phyloP scores from a whole-genome alignment of 257 asterid genomes.

The Solanum clarkiae region DNA sequence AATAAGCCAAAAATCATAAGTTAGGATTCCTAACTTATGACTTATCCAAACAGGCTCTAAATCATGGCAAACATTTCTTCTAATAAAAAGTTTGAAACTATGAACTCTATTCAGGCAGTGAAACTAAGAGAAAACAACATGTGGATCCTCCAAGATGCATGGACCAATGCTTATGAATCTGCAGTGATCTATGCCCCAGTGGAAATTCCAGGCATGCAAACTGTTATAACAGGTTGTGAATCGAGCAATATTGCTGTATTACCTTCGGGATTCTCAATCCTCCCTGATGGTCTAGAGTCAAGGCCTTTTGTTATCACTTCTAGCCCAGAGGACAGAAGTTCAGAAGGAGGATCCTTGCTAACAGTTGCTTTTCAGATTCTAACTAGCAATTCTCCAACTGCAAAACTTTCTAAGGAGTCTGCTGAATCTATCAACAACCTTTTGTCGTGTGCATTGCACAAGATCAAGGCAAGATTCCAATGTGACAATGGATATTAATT shows the following conservation, averaged over 20 bases:
- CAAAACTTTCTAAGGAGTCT: slow-evolving; percentile 37
- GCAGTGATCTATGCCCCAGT: slow-evolving; percentile 61
- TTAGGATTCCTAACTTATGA: too few species aligned
- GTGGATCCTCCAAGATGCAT: slow-evolving; percentile 72
- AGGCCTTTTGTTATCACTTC: slow-evolving; percentile 54
- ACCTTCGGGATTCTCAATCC: slow-evolving; percentile 73
- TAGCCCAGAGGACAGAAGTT: slow-evolving; percentile 45
- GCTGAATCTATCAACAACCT: slow-evolving; percentile 51
- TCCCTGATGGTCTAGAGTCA: slow-evolving; percentile 64
- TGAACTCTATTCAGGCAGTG: slow-evolving; percentile 31
- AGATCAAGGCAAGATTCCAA: slow-evolving; percentile 53
- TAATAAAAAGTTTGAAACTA: background rate
- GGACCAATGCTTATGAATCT: slow-evolving; percentile 56
- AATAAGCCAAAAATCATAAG: too few species aligned
- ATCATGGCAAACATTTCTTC: background rate
- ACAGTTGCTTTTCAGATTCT: slow-evolving; percentile 62
- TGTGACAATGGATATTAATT: slow-evolving; percentile 43
- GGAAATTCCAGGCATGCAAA: slow-evolving; percentile 54
- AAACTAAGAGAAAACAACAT: slow-evolving; percentile 24
- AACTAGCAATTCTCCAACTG: slow-evolving; percentile 37
- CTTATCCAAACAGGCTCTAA: too few species aligned
- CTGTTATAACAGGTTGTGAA: slow-evolving; percentile 74
- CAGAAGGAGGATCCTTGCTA: slow-evolving; percentile 74
- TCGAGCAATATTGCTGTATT: slow-evolving; percentile 55
- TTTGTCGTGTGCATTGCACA: slow-evolving; percentile 49